Base-by-base conservation (phyloP, 805 yeast genomes). In the Yamadazyma sp. region DNA sequence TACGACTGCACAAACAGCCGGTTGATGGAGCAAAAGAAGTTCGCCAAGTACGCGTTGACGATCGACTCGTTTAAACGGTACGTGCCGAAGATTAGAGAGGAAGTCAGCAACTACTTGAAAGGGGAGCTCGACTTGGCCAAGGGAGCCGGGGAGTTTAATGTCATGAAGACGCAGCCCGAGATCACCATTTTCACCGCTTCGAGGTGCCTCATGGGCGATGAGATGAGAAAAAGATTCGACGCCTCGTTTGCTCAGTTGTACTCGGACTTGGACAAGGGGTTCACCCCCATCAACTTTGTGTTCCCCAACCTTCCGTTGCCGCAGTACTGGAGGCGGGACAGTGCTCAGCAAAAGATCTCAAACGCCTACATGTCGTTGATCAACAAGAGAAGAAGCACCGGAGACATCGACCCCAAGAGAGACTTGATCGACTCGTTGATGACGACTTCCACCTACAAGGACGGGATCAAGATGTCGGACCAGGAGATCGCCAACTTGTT, bases 11-110 rank as follows among this genome's bases (percentile, higher is more conserved):
- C 99, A 46, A 93, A 93, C 68, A 67, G 80, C 54, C 80, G 89
- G 49, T 77, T 93, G 55, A 93, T 93, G 99, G 99, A 93, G 62
- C 99, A 93, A 66, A 93, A 93, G 78, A 93, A 89, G 70, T 93
- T 93, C 55, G 95, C 90, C 46, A 93, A 93, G 66, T 77, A 78
- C 38, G 95, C 96, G 15, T 74, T 93, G 51, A 84, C 96, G 18
- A 78, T 77, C 47, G 96, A 86, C 30, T 78, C 95, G 1, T 93
- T 93, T 71, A 75, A 77, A 50, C 64, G 68, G 12, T 91, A 93
- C 55, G 97, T 93, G 35, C 99, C 99, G 41, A 69, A 82, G 59
- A 89, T 93, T 54, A 77, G 77, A 53, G 82, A 81, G 46, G 99
- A 93, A 63, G 75, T 86, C 30, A 53, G 72, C 40, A 69, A 76